Base-by-base conservation (phyloP, 257 asterid genomes). In the Agastache rugosa region DNA sequence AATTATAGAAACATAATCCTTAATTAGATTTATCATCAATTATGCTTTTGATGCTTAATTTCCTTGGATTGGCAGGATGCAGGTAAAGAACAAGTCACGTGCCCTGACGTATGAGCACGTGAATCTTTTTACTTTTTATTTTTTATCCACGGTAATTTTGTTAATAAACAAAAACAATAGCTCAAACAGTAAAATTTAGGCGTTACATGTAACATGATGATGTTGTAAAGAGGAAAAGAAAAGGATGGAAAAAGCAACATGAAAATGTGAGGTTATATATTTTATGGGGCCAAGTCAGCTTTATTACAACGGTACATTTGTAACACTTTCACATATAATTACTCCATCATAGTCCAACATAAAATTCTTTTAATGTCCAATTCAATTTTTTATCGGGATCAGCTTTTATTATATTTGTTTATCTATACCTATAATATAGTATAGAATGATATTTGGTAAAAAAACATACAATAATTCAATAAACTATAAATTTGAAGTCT, bases 21-120 rank as follows among this genome's bases (percentile, higher is more conserved):
- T n/a, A n/a, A n/a, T n/a, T n/a, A 8, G 55, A 54, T 53, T 16
- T 9, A 63, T 65, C 8, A 39, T 22, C 9, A 47, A 6, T 55
- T 37, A 54, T 7, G 47, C 20, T 27, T 50, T 31, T 19, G 56
- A 6, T 39, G 63, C 56, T 61, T n/a, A n/a, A n/a, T n/a, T 48
- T 47, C 51, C 39, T 68, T 51, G 51, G 20, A 27, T 45, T 31
- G 75, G 6, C 48, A 42, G 47, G 41, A 22, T 35, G 45, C 6
- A 19, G 23, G 17, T 4, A 42, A 71, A 53, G 72, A 56, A 66
- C 25, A 67, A 22, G 70, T 64, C 78, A 80, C 81, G 75, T 75
- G 80, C 27, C 41, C 63, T 50, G 84, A 64, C 44, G 45, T 22
- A 74, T 35, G 62, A 69, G 77, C 84, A 76, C 84, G 78, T 76